These are phyloP conservation scores for Paulownia fortunei DNA, from an alignment of 257 asterid species.

Conservation along the genomic window DNA sequence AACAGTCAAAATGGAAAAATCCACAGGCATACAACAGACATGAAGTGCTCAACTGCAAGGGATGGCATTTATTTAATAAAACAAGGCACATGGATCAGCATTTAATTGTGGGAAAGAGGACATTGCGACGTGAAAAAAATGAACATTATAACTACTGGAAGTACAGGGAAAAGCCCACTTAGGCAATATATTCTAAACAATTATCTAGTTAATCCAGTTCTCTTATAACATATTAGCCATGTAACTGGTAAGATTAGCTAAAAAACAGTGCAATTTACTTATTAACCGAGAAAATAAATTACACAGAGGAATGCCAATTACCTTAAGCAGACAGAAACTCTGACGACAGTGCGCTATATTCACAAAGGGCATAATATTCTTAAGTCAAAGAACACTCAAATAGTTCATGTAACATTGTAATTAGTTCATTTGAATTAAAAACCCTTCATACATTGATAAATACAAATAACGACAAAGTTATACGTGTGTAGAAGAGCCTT, in stretches of 20 bases:
- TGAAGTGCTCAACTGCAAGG: not conserved
- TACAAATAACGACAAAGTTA: slow-evolving; percentile 15
- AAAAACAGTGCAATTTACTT: not conserved
- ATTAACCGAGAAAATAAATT: not conserved
- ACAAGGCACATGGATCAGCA: not conserved
- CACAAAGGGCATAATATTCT: slow-evolving; percentile 1
- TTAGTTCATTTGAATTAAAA: slow-evolving; percentile 6
- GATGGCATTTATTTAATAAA: not conserved
- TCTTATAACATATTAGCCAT: not conserved
- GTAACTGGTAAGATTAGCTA: not conserved
- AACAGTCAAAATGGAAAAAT: not conserved
- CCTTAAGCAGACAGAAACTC: slow-evolving; percentile 2
- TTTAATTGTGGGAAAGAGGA: not conserved
- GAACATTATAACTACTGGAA: not conserved
- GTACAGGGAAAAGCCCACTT: not conserved
- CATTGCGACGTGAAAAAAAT: not conserved
- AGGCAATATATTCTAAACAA: not conserved
- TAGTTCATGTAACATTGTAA: not conserved
- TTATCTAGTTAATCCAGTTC: not conserved
- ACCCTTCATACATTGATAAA: not conserved
- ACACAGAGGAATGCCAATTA: not conserved
- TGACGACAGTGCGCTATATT: not conserved
- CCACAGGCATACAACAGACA: not conserved
- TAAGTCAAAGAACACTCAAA: not conserved
- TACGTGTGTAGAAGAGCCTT: slow-evolving; percentile 10